Evolutionary conservation across 2,329 filamentous ascomycete species (phyloP).

Genomic region (Hirsutella rhossiliensis): DNA sequence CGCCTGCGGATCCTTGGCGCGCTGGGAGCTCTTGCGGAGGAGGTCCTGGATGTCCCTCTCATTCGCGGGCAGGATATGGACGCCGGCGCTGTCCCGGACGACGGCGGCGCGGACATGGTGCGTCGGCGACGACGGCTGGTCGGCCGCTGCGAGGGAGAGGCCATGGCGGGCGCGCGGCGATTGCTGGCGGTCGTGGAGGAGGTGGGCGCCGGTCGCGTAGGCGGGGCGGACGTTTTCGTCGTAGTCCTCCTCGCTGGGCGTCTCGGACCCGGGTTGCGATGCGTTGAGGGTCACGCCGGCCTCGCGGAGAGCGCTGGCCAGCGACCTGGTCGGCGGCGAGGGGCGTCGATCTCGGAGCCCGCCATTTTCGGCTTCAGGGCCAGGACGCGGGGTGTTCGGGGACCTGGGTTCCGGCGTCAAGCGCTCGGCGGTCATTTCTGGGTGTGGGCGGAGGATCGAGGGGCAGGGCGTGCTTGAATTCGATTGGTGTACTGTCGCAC

Average conservation of each 20-base stretch:
- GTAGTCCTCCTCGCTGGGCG: constrained; percentile 33
- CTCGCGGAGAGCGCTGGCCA: constrained; percentile 15
- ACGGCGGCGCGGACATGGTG: constrained; percentile 1
- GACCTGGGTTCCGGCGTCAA: background rate
- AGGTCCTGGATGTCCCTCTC: constrained; percentile 16
- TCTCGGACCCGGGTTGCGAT: constrained; percentile 19
- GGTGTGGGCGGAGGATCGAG: too few relatives aligned
- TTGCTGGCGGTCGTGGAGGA: background rate
- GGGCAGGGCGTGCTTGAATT: too few relatives aligned
- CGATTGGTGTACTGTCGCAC: too few relatives aligned
- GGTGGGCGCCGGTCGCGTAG: constrained; percentile 6
- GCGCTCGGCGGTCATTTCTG: background rate
- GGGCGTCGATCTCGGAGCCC: background rate
- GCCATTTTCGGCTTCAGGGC: background rate
- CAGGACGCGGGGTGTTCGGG: background rate
- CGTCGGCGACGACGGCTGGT: background rate
- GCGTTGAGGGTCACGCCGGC: constrained; percentile 12
- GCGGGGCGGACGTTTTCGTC: constrained; percentile 23
- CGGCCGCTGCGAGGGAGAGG: background rate
- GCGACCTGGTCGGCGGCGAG: constrained; percentile 8
- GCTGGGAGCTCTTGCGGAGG: constrained; percentile 12
- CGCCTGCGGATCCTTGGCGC: constrained; percentile 9
- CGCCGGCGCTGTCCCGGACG: constrained; percentile 11
- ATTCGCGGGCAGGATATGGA: constrained; percentile 16
- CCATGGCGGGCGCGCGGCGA: background rate